Evolutionary conservation across 2,329 filamentous ascomycete species (phyloP).

Genomic region (Colletotrichum abscissum): DNA sequence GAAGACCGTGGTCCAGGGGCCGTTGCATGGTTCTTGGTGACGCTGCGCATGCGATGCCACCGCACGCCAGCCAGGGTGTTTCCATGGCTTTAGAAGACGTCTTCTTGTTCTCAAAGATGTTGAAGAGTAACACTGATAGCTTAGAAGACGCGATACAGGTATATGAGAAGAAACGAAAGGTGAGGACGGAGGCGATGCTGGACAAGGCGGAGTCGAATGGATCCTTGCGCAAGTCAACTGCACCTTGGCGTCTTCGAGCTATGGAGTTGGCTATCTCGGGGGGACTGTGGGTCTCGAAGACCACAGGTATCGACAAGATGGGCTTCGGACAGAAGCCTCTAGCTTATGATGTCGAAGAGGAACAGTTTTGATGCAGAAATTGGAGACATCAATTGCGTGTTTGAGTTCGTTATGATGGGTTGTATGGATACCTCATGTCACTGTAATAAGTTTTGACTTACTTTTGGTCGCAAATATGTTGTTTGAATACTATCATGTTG

Average conservation of each 20-base stretch:
- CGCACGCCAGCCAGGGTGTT: slow-evolving; percentile 65
- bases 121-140: slow-evolving; percentile 31
- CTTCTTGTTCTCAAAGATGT: slow-evolving; percentile 56
- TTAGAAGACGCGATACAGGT: slow-evolving; percentile 3
- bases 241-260: slow-evolving; percentile 17
- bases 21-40: slow-evolving; percentile 63
- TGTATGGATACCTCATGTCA: no score
- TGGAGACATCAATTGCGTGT: not conserved
- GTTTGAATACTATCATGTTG: no score
- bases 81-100: slow-evolving; percentile 67
- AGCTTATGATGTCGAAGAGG: slow-evolving; percentile 20
- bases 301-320: slow-evolving; percentile 12
- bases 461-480: no score
- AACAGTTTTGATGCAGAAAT: slow-evolving; percentile 3
- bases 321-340: slow-evolving; percentile 24
- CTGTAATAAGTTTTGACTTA: no score
- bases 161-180: slow-evolving; percentile 13
- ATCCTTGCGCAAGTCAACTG: slow-evolving; percentile 18
- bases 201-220: slow-evolving; percentile 16
- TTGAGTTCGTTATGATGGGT: no score
- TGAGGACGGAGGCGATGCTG: slow-evolving; percentile 17
- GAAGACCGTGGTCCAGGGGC: slow-evolving; percentile 50
- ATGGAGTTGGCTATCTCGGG: slow-evolving; percentile 20
- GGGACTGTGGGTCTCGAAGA: slow-evolving; percentile 21
- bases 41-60: slow-evolving; percentile 66